phyloP scores from a whole-genome alignment of 2,329 filamentous ascomycete genomes.

The Trichoderma atroviride region DNA sequence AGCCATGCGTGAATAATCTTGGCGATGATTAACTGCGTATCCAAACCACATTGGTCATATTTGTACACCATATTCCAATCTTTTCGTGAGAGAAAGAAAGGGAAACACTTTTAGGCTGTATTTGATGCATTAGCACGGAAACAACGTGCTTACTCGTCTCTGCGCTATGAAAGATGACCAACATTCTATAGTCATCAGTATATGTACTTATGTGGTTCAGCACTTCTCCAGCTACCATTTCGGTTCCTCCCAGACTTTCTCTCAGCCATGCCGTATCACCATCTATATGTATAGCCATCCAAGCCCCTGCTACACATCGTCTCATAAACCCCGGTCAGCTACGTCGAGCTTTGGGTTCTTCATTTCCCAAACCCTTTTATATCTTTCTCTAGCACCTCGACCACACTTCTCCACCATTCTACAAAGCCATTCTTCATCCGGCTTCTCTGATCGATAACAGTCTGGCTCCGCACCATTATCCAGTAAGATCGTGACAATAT shows the following conservation, averaged over 20 bases:
- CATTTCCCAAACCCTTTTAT: background rate
- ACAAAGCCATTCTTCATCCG: background rate
- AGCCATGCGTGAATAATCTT: background rate
- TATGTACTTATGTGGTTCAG: slow-evolving; percentile 55
- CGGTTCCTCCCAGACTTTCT: slow-evolving; percentile 73
- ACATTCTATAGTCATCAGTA: slow-evolving; percentile 41
- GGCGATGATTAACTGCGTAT: background rate
- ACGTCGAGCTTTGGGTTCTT: background rate
- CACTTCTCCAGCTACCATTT: too few species aligned
- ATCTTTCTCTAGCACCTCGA: background rate
- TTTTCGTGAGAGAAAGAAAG: too few species aligned
- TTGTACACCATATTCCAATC: background rate
- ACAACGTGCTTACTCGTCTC: too few species aligned
- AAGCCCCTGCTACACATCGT: background rate
- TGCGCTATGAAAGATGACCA: too few species aligned
- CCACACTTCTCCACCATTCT: background rate
- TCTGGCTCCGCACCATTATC: slow-evolving; percentile 21
- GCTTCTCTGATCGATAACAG: slow-evolving; percentile 2
- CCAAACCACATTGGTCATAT: background rate
- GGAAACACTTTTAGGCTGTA: too few species aligned
- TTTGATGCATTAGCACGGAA: too few species aligned
- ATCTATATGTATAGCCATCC: slow-evolving; percentile 44
- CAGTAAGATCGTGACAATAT: slow-evolving; percentile 24
- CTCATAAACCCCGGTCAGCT: background rate
- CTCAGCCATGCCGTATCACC: slow-evolving; percentile 74